Percentiles rank a stretch among this genome's conserved stretches.
These are phyloP conservation scores for Ophiostoma australiae DNA, from an alignment of 2,329 filamentous ascomycete genomes.

Conservation along the genomic window DNA sequence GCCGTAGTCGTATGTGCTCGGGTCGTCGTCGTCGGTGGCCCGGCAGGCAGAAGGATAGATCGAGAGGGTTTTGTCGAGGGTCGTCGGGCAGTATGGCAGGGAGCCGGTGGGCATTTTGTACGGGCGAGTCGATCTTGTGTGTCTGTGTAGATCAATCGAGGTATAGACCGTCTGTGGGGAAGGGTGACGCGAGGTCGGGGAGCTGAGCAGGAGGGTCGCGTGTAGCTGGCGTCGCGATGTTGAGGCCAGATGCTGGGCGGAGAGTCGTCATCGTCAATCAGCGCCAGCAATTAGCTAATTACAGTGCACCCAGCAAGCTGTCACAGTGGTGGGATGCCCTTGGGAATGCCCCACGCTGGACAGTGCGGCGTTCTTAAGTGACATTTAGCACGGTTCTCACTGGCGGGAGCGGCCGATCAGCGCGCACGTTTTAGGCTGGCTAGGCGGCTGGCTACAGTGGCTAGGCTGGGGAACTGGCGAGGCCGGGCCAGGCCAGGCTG, in stretches of 20 bases:
- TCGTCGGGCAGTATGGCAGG: not conserved
- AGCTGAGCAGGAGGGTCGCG: slow-evolving; percentile 10
- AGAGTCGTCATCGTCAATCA: slow-evolving; percentile 15
- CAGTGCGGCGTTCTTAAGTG: slow-evolving; percentile 18
- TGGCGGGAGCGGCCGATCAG: slow-evolving; percentile 4
- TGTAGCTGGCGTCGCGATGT: slow-evolving; percentile 17
- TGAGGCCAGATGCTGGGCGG: slow-evolving; percentile 8
- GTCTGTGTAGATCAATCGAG: not conserved
- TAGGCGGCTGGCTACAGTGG: not conserved
- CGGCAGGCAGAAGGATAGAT: slow-evolving; percentile 6
- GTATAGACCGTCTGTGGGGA: not conserved
- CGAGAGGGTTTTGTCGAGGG: slow-evolving; percentile 14
- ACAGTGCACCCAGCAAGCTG: not conserved
- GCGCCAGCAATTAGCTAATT: not conserved
- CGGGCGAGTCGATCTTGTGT: not conserved
- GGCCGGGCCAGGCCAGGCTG: not conserved
- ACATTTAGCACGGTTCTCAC: slow-evolving; percentile 8
- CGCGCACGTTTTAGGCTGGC: not conserved
- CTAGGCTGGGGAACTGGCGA: not conserved
- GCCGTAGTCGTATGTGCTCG: not conserved
- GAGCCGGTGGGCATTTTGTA: slow-evolving; percentile 18
- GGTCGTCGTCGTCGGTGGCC: slow-evolving; percentile 11
- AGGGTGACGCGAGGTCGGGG: not conserved
- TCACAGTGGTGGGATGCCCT: slow-evolving; percentile 16
- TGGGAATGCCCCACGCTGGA: slow-evolving; percentile 19